phyloP scores from a whole-genome alignment of 768 basidiomycete genomes.

The Pisolithus orientalis region DNA sequence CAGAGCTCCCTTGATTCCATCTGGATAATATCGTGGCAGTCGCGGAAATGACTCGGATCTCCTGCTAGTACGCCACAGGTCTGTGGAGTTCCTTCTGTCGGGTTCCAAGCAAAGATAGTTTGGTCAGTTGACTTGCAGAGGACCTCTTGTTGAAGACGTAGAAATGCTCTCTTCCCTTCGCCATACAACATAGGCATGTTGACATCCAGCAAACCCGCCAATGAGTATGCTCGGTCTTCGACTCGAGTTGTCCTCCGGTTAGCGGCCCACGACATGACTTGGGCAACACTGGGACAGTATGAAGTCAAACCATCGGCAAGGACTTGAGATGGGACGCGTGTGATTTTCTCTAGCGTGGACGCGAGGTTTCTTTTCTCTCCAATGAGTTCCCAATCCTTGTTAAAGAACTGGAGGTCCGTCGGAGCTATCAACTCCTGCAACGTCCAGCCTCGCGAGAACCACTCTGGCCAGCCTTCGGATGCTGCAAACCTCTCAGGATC shows the following conservation, averaged over 20 bases:
- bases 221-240: too few relatives aligned
- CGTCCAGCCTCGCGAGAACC: conserved; percentile 13
- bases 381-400: conserved; percentile 5
- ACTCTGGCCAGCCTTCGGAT: conserved; percentile 3
- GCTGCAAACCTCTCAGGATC: too few relatives aligned
- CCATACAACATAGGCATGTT: conserved; percentile 5
- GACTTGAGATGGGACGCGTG: neutral
- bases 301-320: neutral
- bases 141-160: conserved; percentile 3
- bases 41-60: neutral
- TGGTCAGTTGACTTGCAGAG: neutral
- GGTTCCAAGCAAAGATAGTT: too few relatives aligned
- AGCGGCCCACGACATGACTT: too few relatives aligned
- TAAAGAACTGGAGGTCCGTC: too few relatives aligned
- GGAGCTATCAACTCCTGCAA: too few relatives aligned
- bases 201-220: too few relatives aligned
- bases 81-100: neutral
- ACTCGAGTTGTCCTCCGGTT: too few relatives aligned
- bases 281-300: neutral
- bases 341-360: neutral
- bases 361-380: conserved; percentile 1
- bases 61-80: neutral
- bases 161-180: conserved; percentile 8
- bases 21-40: neutral
- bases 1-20: too few relatives aligned